Conservation (phyloP, 1,284 basidiomycete species). For the Irpex sp. region DNA sequence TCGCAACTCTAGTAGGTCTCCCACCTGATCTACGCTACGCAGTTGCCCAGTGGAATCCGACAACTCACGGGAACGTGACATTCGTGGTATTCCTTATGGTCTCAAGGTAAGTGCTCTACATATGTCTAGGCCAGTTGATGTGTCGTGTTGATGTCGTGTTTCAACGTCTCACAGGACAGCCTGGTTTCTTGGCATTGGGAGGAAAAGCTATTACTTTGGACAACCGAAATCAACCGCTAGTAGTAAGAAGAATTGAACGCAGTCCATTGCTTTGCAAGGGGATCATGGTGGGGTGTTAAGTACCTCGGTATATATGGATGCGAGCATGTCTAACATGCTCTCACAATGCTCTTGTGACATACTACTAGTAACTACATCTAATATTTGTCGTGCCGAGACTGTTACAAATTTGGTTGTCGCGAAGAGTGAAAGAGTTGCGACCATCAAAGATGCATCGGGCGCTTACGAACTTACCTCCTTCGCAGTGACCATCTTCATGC, state of each 20-base stretch:
- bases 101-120: conserved; percentile 41
- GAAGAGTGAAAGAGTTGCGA: background rate
- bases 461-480: background rate
- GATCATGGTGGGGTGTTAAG: background rate
- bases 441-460: background rate
- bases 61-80: conserved; percentile 75
- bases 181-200: conserved; percentile 65
- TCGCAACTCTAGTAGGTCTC: conserved; percentile 51
- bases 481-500: too few species aligned
- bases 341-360: background rate
- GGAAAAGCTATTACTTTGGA: conserved; percentile 54
- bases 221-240: conserved; percentile 16
- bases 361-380: too few species aligned
- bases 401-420: background rate
- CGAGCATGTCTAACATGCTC: background rate
- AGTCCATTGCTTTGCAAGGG: too few species aligned
- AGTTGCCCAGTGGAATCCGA: conserved; percentile 58
- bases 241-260: background rate
- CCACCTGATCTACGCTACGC: conserved; percentile 53
- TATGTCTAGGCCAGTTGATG: background rate
- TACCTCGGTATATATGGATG: background rate
- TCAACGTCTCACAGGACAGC: conserved; percentile 37
- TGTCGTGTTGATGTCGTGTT: conserved; percentile 1
- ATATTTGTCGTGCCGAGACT: background rate
- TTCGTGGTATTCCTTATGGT: conserved; percentile 52